Evolutionary conservation across 2,329 filamentous ascomycete species (phyloP).

Genomic region (Exophiala bonariae): DNA sequence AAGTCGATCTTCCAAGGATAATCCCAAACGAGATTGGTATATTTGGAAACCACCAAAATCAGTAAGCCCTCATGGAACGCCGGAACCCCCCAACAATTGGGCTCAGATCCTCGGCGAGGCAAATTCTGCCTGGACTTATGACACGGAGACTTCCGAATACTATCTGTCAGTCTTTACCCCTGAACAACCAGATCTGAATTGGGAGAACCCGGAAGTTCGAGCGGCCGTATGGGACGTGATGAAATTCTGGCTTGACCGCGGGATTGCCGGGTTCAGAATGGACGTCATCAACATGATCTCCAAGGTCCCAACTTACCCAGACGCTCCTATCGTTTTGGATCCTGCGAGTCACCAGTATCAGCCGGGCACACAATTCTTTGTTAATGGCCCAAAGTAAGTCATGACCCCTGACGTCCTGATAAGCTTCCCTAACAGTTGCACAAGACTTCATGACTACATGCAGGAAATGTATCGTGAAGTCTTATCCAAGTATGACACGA

Average conservation of each 20-base stretch:
- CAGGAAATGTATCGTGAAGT: constrained; percentile 37
- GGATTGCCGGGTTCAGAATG: constrained; percentile 72
- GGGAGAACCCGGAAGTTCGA: constrained; percentile 69
- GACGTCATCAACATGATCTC: constrained; percentile 74
- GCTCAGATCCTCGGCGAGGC: constrained; percentile 36
- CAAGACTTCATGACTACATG: constrained; percentile 38
- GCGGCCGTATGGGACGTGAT: constrained; percentile 71
- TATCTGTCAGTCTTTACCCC: constrained; percentile 74
- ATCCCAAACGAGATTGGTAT: constrained; percentile 70
- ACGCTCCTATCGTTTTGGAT: constrained; percentile 39
- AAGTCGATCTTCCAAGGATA: constrained; percentile 61
- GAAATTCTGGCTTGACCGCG: constrained; percentile 76
- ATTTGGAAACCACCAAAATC: constrained; percentile 54
- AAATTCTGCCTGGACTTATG: constrained; percentile 59
- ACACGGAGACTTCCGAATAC: constrained; percentile 71
- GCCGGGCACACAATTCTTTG: constrained; percentile 43
- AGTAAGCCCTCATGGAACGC: constrained; percentile 56
- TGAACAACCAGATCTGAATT: constrained; percentile 83
- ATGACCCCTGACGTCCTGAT: not conserved
- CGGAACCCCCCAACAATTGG: constrained; percentile 76
- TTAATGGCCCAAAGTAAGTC: constrained; percentile 32
- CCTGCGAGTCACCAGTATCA: constrained; percentile 46
- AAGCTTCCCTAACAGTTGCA: not conserved
- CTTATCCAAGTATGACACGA: constrained; percentile 36
- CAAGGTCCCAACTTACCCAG: constrained; percentile 58